Base-by-base conservation (phyloP, 306 rosid species). In the Herpetospermum pedunculosum region DNA sequence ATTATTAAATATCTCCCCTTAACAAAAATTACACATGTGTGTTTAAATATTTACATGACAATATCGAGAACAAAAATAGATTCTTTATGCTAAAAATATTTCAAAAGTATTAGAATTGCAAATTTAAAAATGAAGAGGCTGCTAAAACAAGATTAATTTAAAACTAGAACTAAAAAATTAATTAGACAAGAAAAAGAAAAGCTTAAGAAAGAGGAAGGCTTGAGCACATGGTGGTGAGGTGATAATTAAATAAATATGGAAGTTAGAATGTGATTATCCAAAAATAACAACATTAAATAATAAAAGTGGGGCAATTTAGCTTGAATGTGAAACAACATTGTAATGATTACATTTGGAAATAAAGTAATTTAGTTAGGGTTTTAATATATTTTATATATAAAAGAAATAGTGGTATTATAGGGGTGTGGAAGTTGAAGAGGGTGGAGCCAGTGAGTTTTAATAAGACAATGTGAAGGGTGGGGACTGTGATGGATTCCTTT, bases 401-500 rank as follows among this genome's bases (percentile, higher is more conserved):
- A n/a, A n/a, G n/a, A n/a, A n/a, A n/a, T n/a, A n/a, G n/a, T n/a
- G n/a, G n/a, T n/a, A n/a, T n/a, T n/a, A n/a, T n/a, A n/a, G n/a
- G n/a, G n/a, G n/a, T n/a, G n/a, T n/a, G n/a, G n/a, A n/a, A n/a
- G n/a, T n/a, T n/a, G n/a, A n/a, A n/a, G n/a, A n/a, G n/a, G n/a
- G n/a, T n/a, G n/a, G n/a, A n/a, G n/a, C n/a, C n/a, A n/a, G 72
- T 65, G 30, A 37, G 52, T 12, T 23, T 40, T 41, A 65, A 40
- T 65, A 65, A 65, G 72, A 65, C 72, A 65, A 40, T 23, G 50
- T n/a, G 46, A n/a, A 34, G 40, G 25, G 70, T 63, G 46, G 72
- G 72, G 50, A 65, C 72, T 65, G 34, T 12, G 34, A 13, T 64
- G 32, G 72, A 65, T 65, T 65, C 72, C 72, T 65, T 65, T 41